A percentile compares a stretch with the other conserved stretches of the same genome.
Conservation (phyloP, 208 protist species). For the Leishmania tarentolae region DNA sequence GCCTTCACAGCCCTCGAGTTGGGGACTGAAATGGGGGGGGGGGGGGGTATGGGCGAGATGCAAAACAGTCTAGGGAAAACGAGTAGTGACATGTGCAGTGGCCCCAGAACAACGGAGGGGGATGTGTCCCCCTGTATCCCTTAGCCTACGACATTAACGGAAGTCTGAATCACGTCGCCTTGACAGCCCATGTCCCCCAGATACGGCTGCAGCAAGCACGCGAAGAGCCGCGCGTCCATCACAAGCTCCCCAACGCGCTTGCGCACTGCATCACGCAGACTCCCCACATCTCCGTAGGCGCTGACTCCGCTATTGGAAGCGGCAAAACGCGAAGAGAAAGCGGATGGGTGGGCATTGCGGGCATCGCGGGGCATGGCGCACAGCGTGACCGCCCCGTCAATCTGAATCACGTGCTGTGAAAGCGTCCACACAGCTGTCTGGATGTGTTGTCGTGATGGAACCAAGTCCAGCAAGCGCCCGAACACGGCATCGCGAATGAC, state of each 20-base stretch:
- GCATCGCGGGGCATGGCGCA: conserved; percentile 9
- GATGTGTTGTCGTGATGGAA: conserved; percentile 35
- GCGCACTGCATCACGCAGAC: conserved; percentile 7
- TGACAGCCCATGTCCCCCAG: conserved; percentile 18
- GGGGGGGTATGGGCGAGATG: not conserved
- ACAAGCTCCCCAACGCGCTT: conserved; percentile 37
- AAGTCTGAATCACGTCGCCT: conserved; percentile 4
- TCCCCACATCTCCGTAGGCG: not conserved
- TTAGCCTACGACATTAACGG: not conserved
- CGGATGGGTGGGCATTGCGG: not conserved
- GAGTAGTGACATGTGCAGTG: not conserved
- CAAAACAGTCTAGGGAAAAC: not conserved
- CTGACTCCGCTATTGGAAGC: not conserved
- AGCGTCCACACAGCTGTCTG: conserved; percentile 42
- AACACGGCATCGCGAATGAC: conserved; percentile 53
- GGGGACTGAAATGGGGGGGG: not conserved
- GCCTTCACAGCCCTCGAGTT: not conserved
- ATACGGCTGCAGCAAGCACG: conserved; percentile 38
- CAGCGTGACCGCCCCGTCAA: conserved; percentile 42
- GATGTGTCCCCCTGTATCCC: not conserved
- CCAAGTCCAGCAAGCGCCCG: conserved; percentile 45
- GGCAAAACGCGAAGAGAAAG: not conserved
- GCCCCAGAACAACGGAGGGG: not conserved
- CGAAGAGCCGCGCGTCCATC: conserved; percentile 27
- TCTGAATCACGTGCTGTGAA: conserved; percentile 31